phyloP scores from a whole-genome alignment of 306 rosid genomes.

The Vigna radiata region DNA sequence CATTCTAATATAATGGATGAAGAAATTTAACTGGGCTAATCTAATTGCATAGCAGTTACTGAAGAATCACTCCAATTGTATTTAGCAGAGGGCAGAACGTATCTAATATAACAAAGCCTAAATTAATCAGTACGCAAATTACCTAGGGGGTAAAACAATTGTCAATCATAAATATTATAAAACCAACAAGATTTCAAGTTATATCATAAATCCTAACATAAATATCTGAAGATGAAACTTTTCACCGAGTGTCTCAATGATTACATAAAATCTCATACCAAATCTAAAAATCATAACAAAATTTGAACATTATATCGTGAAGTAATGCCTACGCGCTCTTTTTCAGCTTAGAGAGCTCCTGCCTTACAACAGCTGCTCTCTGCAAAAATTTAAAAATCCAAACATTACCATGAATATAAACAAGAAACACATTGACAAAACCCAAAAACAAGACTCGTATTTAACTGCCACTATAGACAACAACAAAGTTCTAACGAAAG shows the following conservation, averaged over 20 bases:
- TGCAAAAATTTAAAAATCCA: conserved; percentile 44
- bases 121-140: neutral
- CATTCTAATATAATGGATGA: too few relatives aligned
- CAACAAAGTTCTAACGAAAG: too few relatives aligned
- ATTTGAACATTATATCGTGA: conserved; percentile 28
- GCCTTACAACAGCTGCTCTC: conserved; percentile 85
- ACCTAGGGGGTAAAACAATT: neutral
- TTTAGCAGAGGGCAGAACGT: neutral
- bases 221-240: conserved; percentile 36
- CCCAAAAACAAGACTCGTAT: neutral
- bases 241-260: neutral
- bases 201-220: conserved; percentile 16
- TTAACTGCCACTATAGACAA: neutral
- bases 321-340: conserved; percentile 60
- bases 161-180: neutral
- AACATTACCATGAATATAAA: neutral
- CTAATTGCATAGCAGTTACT: too few relatives aligned
- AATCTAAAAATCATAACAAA: conserved; percentile 48
- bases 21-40: too few relatives aligned
- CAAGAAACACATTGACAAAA: neutral
- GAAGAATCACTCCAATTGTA: neutral
- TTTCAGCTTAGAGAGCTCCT: conserved; percentile 82
- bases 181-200: neutral
- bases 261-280: conserved; percentile 19
- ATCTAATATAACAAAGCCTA: neutral